These are phyloP conservation scores for Dryadomyces quercus-mongolicae DNA, from an alignment of 2,329 filamentous ascomycete species.

Conservation along the genomic window DNA sequence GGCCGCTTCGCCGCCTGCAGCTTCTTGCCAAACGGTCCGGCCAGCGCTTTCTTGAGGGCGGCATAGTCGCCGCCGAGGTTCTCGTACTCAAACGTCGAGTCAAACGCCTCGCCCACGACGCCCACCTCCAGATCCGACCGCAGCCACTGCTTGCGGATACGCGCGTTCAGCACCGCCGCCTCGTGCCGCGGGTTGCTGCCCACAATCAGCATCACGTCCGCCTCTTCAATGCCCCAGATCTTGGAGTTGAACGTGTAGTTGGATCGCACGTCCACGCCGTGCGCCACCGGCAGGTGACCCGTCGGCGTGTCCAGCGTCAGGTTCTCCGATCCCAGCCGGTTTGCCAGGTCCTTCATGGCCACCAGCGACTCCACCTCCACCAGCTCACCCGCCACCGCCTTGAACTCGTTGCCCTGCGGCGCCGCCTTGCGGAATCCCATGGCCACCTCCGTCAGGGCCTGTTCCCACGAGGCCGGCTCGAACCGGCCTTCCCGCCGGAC, in stretches of 20 bases:
- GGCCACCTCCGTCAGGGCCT: conserved; percentile 78
- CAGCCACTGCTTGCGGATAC: conserved; percentile 96
- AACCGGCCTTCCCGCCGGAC: conserved; percentile 85
- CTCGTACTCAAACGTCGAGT: conserved; percentile 92
- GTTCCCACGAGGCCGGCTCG: conserved; percentile 87
- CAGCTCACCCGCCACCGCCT: conserved; percentile 82
- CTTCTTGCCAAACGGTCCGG: conserved; percentile 86
- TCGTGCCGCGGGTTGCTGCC: conserved; percentile 94
- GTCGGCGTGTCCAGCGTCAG: conserved; percentile 81
- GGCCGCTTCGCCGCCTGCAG: conserved; percentile 76
- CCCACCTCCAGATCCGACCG: conserved; percentile 89
- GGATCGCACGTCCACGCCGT: conserved; percentile 84
- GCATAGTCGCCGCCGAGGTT: conserved; percentile 72
- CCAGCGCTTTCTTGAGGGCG: conserved; percentile 72
- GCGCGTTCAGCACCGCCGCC: conserved; percentile 87
- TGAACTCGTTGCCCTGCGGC: conserved; percentile 88
- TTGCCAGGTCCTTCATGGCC: conserved; percentile 92
- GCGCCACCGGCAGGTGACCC: conserved; percentile 72
- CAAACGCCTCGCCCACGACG: conserved; percentile 79
- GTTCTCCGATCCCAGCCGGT: conserved; percentile 94
- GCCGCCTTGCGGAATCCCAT: conserved; percentile 67
- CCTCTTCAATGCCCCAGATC: conserved; percentile 88
- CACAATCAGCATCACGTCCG: conserved; percentile 81
- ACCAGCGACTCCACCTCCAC: conserved; percentile 89
- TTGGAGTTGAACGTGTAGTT: conserved; percentile 97